phyloP scores from a whole-genome alignment of 768 basidiomycete species.

The Collybia nuda region DNA sequence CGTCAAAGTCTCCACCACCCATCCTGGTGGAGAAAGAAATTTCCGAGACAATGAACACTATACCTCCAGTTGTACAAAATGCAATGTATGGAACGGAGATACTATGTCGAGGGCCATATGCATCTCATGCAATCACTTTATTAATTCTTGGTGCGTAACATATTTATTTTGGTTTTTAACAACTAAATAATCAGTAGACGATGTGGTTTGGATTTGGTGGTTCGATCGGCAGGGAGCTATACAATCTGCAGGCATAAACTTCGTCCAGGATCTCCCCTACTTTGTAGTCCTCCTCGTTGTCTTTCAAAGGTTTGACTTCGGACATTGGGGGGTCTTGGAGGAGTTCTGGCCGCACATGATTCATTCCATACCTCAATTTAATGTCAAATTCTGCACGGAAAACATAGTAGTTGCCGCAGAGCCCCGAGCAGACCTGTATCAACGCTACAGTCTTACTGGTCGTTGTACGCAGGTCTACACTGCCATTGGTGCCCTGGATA shows the following conservation, averaged over 20 bases:
- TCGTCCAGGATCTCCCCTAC: conserved; percentile 17
- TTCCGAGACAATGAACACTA: no score
- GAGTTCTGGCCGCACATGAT: neutral
- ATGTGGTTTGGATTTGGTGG: conserved; percentile 16
- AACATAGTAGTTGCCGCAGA: neutral
- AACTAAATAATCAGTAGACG: conserved; percentile 5
- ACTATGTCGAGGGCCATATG: neutral
- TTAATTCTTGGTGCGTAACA: conserved; percentile 6
- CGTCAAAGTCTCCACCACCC: no score
- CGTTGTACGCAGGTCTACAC: no score
- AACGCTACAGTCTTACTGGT: no score
- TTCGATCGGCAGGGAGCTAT: conserved; percentile 19
- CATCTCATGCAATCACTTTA: neutral
- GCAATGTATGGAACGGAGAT: conserved; percentile 4
- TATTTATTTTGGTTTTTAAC: no score
- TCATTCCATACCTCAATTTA: neutral
- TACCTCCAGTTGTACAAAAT: neutral
- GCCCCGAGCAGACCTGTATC: no score
- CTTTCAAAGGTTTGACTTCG: conserved; percentile 13
- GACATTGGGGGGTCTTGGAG: conserved; percentile 13
- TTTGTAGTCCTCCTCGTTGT: conserved; percentile 15
- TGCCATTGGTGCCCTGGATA: no score
- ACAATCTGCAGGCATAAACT: conserved; percentile 16
- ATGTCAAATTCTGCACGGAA: neutral
- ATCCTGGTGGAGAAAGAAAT: no score